Percentiles rank a stretch among this genome's conserved stretches.
Conservation (phyloP, 140 eudicot species). For the Bidens hawaiensis region DNA sequence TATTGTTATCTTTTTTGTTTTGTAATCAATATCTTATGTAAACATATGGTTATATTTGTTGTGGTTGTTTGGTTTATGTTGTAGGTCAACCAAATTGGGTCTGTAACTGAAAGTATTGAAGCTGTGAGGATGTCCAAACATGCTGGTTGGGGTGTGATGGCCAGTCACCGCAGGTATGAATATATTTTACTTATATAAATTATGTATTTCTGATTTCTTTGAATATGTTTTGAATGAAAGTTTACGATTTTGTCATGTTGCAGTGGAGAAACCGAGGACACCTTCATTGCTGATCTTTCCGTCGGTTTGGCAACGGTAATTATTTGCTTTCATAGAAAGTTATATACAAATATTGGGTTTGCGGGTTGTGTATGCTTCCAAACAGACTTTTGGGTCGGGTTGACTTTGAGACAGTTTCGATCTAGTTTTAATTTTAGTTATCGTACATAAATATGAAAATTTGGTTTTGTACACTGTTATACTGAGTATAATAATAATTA, state of each 20-base stretch:
- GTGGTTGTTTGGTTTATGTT: neutral
- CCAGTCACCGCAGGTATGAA: constrained; percentile 34
- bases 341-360: neutral
- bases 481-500: constrained; percentile 9
- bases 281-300: constrained; percentile 94
- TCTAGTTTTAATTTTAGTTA: neutral
- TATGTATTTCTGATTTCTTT: neutral
- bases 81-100: constrained; percentile 94
- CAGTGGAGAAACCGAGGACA: constrained; percentile 98
- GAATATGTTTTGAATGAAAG: neutral
- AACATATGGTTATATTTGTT: neutral
- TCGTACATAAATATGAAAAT: neutral
- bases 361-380: neutral
- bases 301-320: constrained; percentile 92
- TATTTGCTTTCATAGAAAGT: neutral
- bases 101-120: constrained; percentile 58
- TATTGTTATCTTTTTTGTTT: neutral
- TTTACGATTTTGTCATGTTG: constrained; percentile 10
- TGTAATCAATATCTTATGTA: neutral
- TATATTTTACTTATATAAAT: neutral
- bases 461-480: neutral
- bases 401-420: neutral
- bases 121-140: constrained; percentile 39
- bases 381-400: neutral
- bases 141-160: constrained; percentile 44